Conservation (phyloP, 2,329 filamentous ascomycete genomes). For the Scytalidium sp. region DNA sequence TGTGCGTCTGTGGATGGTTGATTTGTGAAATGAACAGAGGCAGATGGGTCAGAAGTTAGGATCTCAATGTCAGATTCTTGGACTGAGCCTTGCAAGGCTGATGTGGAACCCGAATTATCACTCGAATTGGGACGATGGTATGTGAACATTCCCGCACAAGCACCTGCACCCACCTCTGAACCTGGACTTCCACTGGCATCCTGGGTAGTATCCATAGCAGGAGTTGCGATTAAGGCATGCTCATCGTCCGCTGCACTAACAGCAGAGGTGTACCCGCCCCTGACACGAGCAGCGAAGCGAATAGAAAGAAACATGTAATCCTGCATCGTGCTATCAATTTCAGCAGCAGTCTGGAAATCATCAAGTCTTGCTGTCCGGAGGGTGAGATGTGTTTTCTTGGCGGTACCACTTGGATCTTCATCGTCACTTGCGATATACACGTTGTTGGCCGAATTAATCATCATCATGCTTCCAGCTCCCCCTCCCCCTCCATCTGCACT, state of each 20-base stretch:
- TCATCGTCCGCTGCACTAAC: too few species aligned
- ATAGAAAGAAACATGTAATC: conserved; percentile 7
- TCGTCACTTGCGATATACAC: conserved; percentile 5
- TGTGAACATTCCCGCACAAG: conserved; percentile 10
- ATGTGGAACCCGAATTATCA: background rate
- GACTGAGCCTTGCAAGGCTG: background rate
- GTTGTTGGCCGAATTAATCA: conserved; percentile 8
- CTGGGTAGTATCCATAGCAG: too few species aligned
- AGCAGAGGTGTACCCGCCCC: background rate
- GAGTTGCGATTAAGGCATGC: too few species aligned
- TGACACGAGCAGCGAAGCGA: conserved; percentile 5
- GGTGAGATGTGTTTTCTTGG: conserved; percentile 5
- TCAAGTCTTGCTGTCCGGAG: conserved; percentile 3
- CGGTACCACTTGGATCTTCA: background rate
- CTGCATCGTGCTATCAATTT: conserved; percentile 3
- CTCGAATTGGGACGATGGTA: background rate
- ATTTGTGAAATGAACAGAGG: conserved; percentile 7
- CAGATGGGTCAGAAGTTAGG: conserved; percentile 5
- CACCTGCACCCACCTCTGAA: background rate
- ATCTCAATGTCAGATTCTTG: conserved; percentile 12
- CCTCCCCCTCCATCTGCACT: background rate
- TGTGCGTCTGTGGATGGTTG: conserved; percentile 3
- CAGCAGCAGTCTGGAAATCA: conserved; percentile 6
- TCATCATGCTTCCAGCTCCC: background rate
- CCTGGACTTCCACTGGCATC: background rate